Evolutionary conservation across 805 yeast species (phyloP).

Genomic region (Cyberlindnera mrakii): DNA sequence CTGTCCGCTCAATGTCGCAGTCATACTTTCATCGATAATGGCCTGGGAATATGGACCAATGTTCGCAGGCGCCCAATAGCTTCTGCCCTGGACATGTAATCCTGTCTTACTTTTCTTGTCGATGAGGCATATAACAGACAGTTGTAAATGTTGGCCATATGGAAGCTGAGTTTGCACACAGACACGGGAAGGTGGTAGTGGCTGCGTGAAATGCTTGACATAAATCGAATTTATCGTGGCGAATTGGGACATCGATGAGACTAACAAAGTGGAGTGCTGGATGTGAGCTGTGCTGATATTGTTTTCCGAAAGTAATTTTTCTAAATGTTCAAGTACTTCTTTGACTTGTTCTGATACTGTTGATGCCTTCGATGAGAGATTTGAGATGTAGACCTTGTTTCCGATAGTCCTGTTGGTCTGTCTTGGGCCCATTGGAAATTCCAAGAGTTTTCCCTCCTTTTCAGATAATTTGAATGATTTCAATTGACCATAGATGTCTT

Average conservation of each 20-base stretch:
- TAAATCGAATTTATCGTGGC: constrained; percentile 57
- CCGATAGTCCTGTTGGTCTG: constrained; percentile 13
- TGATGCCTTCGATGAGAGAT: constrained; percentile 25
- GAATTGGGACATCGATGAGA: constrained; percentile 64
- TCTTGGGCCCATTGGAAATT: constrained; percentile 6
- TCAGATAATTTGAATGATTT: neutral
- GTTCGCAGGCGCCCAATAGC: constrained; percentile 98
- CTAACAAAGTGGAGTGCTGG: constrained; percentile 53
- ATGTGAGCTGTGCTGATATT: constrained; percentile 38
- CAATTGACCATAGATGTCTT: constrained; percentile 25
- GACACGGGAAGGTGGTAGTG: constrained; percentile 83
- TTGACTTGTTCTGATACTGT: constrained; percentile 38
- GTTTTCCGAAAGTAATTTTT: constrained; percentile 26
- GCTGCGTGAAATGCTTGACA: constrained; percentile 43
- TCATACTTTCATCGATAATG: constrained; percentile 41
- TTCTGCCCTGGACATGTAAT: constrained; percentile 84
- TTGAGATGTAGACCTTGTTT: constrained; percentile 36
- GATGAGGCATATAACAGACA: constrained; percentile 53
- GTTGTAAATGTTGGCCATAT: constrained; percentile 33
- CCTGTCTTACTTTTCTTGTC: constrained; percentile 46
- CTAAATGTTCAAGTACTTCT: constrained; percentile 44
- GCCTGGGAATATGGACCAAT: constrained; percentile 97
- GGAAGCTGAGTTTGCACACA: constrained; percentile 65
- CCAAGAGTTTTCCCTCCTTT: neutral
- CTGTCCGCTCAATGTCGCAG: constrained; percentile 79